Evolutionary conservation across 2,329 filamentous ascomycete genomes (phyloP), one percentile per base, ranked within the genome.

Genomic region (Fonsecaea pedrosoi): DNA sequence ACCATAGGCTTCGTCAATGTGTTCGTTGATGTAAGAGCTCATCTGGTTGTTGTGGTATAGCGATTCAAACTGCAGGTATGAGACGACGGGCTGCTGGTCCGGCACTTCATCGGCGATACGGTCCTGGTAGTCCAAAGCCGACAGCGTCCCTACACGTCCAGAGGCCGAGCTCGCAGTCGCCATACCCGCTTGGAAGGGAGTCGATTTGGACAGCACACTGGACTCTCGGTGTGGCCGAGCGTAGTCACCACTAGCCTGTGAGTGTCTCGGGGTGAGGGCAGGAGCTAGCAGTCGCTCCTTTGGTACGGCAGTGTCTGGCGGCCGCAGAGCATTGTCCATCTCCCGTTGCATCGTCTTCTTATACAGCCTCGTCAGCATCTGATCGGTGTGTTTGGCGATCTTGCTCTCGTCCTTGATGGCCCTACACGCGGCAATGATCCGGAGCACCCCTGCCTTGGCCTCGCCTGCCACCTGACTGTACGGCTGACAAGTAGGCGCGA

Each of bases 361-460:
- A 58, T 75, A 65, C n/a, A 76, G 65, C 18, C 71, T 70, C 1
- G 73, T 75, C 30, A 76, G 63, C 42, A 75, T 68, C 53, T 75
- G 70, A 35, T 74, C 73, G 0, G 73, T 72, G 53, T 75, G 73
- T 42, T 69, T 65, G 8, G 74, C 74, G 45, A 76, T 74, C 13
- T 71, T 70, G 65, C 73, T 76, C 32, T 69, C 66, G 4, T 69
- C 60, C 8, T 67, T 69, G 12, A 75, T 67, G 0, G 69, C 65
- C 25, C 70, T 62, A 42, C 72, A 72, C 1, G 73, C 70, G 18
- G 69, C 70, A 12, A 76, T 77, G 37, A 77, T 77, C 13, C 72
- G 67, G 45, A 77, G 64, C 5, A 75, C 71, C 3, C 74, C 74
- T 1, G 74, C 70, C 58, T 77, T 77, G 9, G 75, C 71, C n/a